Conservation (phyloP, 768 basidiomycete species). For the Pleurotus eryngii region DNA sequence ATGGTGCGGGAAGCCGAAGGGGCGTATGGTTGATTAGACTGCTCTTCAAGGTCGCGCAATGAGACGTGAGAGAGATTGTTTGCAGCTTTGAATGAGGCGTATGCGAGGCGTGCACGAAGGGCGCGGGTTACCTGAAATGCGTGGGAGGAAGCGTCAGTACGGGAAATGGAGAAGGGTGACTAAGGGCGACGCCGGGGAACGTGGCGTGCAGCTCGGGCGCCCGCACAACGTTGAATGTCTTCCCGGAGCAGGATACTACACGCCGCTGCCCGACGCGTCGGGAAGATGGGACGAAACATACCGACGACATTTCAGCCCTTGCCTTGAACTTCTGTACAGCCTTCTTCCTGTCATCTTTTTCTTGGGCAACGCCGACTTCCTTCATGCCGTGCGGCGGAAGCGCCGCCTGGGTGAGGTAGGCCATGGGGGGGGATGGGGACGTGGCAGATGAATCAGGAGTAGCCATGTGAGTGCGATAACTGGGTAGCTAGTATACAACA, state of each 20-base stretch:
- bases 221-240: no score
- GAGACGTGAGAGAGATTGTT: constrained; percentile 67
- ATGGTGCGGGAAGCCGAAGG: constrained; percentile 47
- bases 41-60: constrained; percentile 70
- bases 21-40: constrained; percentile 40
- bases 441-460: constrained; percentile 80
- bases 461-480: constrained; percentile 55
- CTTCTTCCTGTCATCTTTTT: constrained; percentile 60
- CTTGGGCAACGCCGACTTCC: constrained; percentile 29
- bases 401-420: constrained; percentile 50
- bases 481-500: constrained; percentile 7
- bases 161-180: neutral
- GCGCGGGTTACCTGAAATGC: constrained; percentile 70
- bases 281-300: constrained; percentile 39
- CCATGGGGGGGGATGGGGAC: constrained; percentile 74
- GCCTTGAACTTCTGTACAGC: constrained; percentile 76
- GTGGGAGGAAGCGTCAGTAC: constrained; percentile 30
- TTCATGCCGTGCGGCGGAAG: constrained; percentile 33
- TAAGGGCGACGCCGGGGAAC: neutral
- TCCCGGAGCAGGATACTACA: constrained; percentile 16
- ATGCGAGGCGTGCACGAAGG: constrained; percentile 75
- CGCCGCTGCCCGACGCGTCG: constrained; percentile 46
- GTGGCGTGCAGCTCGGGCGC: neutral
- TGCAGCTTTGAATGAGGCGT: constrained; percentile 81
- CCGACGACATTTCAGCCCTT: constrained; percentile 77